Base-by-base conservation (phyloP, 495 filamentous ascomycete genomes). In the Astrocystis sublimbata region DNA sequence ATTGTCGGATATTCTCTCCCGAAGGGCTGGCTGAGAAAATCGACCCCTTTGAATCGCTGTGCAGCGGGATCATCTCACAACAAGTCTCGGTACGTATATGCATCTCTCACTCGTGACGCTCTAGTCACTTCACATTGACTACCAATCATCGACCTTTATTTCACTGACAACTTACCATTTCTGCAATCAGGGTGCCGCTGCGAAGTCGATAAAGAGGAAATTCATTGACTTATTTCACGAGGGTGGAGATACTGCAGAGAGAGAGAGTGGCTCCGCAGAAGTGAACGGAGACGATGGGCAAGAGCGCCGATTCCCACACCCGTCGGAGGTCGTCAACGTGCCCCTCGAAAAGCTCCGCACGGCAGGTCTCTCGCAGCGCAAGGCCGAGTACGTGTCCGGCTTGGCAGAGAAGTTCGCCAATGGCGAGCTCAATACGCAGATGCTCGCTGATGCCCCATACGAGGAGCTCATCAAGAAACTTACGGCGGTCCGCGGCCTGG, bases 301-400 rank as follows among this genome's bases (percentile, higher is more conserved):
- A 19, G 23, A 40, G 17, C 46, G 62, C 26, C 61, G 64, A 13
- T 98, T 98, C 72, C 96, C 94, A 0, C 82, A 84, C 4, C 94
- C 96, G 0, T 79, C 84, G 1, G 81, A 91, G 59, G 90, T 98
- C 1, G 79, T 83, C 0, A 65, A 71, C 7, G 82, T 76, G 51
- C 68, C 84, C 54, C 76, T 96, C 41, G 69, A 85, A 38, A 81
- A 76, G 6, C 80, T 98, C 17, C 87, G 92, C 30, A 87, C 91
- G 35, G 96, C 92, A 7, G 96, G 94, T 3, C 83, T 98, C 30
- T 96, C 91, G 6, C 85, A 90, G 72, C 85, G 94, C 28, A 98
- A 98, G 74, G 94, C 96, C 42, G 96, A 98, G 74, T 98, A 98
- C 74, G 83, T 97, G 40, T 82, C 85, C 45, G 92, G 92, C 0